Base-by-base conservation (phyloP, 2,329 filamentous ascomycete genomes). In the Ceratocystis huliohia region DNA sequence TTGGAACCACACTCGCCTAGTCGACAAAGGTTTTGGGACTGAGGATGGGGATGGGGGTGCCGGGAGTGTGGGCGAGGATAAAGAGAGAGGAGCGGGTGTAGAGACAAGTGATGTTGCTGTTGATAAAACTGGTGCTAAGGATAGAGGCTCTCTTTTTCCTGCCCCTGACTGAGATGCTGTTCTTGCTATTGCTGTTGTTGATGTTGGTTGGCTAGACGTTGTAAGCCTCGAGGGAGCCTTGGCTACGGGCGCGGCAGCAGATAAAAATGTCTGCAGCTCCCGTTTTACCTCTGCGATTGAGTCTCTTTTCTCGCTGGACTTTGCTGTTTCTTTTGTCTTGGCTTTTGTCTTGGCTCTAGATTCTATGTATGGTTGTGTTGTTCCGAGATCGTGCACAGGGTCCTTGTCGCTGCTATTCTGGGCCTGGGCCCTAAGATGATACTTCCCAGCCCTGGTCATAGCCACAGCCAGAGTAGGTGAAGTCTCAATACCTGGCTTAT, bases 311-410 rank as follows among this genome's bases (percentile, higher is more conserved):
- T 30, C 25, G 15, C 56, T 37, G 28, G 28, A 17, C 28, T 59
- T 33, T 59, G 56, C 56, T 30, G 56, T 59, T 59, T 59, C 17
- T 37, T 37, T 37, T 37, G 56, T 17, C 56, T 59, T 62, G 59
- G 59, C 59, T 62, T 45, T 62, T 28, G 59, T 45, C 41, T 33
- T 64, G 28, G 62, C 45, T 64, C 62, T 17, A 30, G 61, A 45
- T 63, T 63, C 41, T 63, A 17, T 20, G 20, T 63, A 22, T 48
- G 15, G 25, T 22, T 44, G 59, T 33, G 33, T 4, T 45, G 59
- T 62, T 62, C 59, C 59, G 56, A 59, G 56, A 59, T 59, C 56
- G 56, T 59, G 56, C 56, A 59, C 56, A 59, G 56, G 56, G 56
- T 59, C 56, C 56, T 7, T 59, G 56, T 59, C 56, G 56, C 56